Percentiles rank a stretch among this genome's conserved stretches.
phyloP scores from a whole-genome alignment of 2,329 filamentous ascomycete genomes.

The Ceratocystis lukuohia region DNA sequence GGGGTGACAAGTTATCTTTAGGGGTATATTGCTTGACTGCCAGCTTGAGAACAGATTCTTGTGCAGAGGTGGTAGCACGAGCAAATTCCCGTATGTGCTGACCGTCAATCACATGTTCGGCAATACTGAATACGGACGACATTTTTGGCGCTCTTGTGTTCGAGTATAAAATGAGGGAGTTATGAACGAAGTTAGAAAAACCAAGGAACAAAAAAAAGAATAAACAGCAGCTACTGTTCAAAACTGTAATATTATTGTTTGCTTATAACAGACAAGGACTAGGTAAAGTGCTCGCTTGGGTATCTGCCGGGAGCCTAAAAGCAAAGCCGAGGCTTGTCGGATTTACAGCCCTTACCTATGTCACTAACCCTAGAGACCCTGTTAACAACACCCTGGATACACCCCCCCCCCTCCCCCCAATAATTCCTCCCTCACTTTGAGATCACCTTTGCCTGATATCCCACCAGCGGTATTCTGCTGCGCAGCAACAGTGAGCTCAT shows the following conservation, averaged over 20 bases:
- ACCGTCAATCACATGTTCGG: constrained; percentile 50
- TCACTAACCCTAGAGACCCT: too few species aligned
- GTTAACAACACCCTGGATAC: too few species aligned
- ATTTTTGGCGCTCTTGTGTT: not conserved
- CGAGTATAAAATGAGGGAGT: not conserved
- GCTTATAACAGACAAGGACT: too few species aligned
- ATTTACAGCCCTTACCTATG: too few species aligned
- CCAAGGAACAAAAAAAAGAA: too few species aligned
- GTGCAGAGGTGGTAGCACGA: constrained; percentile 53
- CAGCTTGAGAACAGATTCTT: constrained; percentile 61
- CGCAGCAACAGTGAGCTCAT: constrained; percentile 64
- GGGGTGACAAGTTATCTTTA: constrained; percentile 50
- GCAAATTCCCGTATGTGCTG: constrained; percentile 76
- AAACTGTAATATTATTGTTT: too few species aligned
- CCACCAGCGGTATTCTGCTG: constrained; percentile 32
- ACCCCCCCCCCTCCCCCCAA: not conserved
- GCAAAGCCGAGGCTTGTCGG: too few species aligned
- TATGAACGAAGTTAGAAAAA: too few species aligned
- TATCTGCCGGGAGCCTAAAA: too few species aligned
- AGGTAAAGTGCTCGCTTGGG: too few species aligned
- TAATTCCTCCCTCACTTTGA: not conserved
- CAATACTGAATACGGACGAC: constrained; percentile 14
- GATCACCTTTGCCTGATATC: constrained; percentile 30
- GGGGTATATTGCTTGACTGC: constrained; percentile 83
- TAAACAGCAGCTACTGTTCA: too few species aligned